phyloP scores from a whole-genome alignment of 2,329 filamentous ascomycete genomes.

The Raffaelea deltoideospora region DNA sequence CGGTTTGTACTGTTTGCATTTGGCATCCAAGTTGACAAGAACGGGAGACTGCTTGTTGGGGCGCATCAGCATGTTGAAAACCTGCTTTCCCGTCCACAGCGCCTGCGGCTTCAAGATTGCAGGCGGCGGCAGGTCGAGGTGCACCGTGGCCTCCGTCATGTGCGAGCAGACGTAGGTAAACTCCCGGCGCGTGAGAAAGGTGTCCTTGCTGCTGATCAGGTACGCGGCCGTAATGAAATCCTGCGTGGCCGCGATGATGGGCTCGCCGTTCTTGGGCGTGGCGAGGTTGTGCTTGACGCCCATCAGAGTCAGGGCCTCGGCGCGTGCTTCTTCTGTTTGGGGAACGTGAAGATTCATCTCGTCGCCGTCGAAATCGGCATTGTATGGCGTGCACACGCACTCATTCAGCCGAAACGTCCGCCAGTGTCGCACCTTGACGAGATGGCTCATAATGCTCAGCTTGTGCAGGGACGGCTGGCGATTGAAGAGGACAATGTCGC shows the following conservation, averaged over 20 bases:
- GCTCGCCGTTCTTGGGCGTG: constrained; percentile 94
- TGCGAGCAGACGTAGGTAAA: constrained; percentile 86
- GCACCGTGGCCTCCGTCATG: constrained; percentile 62
- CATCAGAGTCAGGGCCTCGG: constrained; percentile 93
- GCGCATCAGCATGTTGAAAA: constrained; percentile 72
- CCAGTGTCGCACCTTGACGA: constrained; percentile 85
- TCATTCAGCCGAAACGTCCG: constrained; percentile 94
- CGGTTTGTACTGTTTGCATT: constrained; percentile 68
- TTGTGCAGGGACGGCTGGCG: constrained; percentile 96
- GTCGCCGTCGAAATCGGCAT: constrained; percentile 96
- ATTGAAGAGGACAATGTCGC: constrained; percentile 94
- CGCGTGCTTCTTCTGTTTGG: constrained; percentile 89
- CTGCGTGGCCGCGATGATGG: constrained; percentile 96
- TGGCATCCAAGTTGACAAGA: constrained; percentile 81
- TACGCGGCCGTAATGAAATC: constrained; percentile 97
- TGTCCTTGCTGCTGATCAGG: constrained; percentile 79
- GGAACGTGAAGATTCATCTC: constrained; percentile 99
- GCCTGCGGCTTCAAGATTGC: constrained; percentile 72
- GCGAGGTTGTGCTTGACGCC: constrained; percentile 92
- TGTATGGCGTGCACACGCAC: constrained; percentile 96
- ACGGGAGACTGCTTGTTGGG: constrained; percentile 76
- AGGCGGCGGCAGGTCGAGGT: constrained; percentile 74
- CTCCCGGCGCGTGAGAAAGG: constrained; percentile 75
- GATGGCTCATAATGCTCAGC: constrained; percentile 93
- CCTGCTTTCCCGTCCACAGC: constrained; percentile 89